Conservation (phyloP, 306 rosid species). For the Rosa chinensis region DNA sequence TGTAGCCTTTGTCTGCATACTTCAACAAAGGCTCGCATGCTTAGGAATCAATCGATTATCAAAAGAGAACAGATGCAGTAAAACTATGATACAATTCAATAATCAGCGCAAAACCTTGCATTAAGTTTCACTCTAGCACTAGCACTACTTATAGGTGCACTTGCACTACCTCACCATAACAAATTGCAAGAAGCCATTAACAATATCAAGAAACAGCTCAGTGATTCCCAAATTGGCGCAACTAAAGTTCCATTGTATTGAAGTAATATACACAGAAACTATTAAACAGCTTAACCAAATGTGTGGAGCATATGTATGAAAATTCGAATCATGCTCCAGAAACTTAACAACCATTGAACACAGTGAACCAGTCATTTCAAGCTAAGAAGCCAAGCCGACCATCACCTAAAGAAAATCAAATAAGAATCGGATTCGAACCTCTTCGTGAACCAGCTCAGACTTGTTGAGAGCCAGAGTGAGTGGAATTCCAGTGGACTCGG, state of each 20-base stretch:
- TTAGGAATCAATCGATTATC: constrained; percentile 4
- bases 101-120: neutral
- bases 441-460: constrained; percentile 74
- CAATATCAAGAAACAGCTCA: neutral
- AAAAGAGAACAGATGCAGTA: neutral
- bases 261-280: neutral
- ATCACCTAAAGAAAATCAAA: neutral
- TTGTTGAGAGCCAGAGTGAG: constrained; percentile 79
- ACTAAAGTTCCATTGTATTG: neutral
- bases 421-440: constrained; percentile 41
- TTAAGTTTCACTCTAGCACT: neutral
- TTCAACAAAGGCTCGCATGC: constrained; percentile 16
- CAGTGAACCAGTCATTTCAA: neutral
- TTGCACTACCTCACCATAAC: neutral
- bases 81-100: neutral
- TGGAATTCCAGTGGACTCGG: constrained; percentile 79
- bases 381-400: neutral
- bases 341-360: neutral
- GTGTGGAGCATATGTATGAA: neutral
- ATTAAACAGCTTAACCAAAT: neutral
- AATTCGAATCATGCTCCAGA: neutral
- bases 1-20: constrained; percentile 48
- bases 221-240: neutral
- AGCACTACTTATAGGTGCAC: neutral
- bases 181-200: neutral